A percentile compares a stretch with the other conserved stretches of the same genome.
Conservation (phyloP, 805 yeast genomes). For the Lachancea kluyveri region DNA sequence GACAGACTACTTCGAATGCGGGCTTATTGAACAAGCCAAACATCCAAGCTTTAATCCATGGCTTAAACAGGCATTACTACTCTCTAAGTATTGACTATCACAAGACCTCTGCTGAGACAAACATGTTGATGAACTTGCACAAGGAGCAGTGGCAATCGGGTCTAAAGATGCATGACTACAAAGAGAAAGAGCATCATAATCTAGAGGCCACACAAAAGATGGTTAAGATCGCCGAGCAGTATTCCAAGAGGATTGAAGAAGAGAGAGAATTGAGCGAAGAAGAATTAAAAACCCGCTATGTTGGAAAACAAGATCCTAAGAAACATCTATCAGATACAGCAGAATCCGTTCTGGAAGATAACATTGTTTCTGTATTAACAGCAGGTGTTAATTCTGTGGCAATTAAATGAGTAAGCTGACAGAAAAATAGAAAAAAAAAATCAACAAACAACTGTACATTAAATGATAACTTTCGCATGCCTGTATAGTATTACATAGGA, state of each 20-base stretch:
- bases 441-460: slow-evolving; percentile 1
- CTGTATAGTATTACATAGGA: background rate
- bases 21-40: slow-evolving; percentile 95
- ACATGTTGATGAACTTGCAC: slow-evolving; percentile 89
- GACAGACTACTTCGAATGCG: slow-evolving; percentile 93
- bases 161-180: slow-evolving; percentile 68
- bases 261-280: slow-evolving; percentile 85
- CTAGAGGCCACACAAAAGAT: slow-evolving; percentile 64
- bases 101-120: slow-evolving; percentile 87
- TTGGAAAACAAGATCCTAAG: slow-evolving; percentile 98
- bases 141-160: slow-evolving; percentile 96
- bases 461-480: background rate
- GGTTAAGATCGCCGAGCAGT: slow-evolving; percentile 86
- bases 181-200: slow-evolving; percentile 70
- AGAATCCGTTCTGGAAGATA: slow-evolving; percentile 79
- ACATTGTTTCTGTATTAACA: slow-evolving; percentile 79
- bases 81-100: slow-evolving; percentile 92
- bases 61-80: slow-evolving; percentile 93
- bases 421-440: background rate
- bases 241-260: slow-evolving; percentile 84
- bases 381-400: slow-evolving; percentile 89
- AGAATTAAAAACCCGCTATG: slow-evolving; percentile 89
- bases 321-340: slow-evolving; percentile 91
- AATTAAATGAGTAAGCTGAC: slow-evolving; percentile 52
- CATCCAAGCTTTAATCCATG: slow-evolving; percentile 94